These are phyloP conservation scores for Debaryomyces nepalensis DNA, from an alignment of 1,139 yeast genomes.

Conservation along the genomic window DNA sequence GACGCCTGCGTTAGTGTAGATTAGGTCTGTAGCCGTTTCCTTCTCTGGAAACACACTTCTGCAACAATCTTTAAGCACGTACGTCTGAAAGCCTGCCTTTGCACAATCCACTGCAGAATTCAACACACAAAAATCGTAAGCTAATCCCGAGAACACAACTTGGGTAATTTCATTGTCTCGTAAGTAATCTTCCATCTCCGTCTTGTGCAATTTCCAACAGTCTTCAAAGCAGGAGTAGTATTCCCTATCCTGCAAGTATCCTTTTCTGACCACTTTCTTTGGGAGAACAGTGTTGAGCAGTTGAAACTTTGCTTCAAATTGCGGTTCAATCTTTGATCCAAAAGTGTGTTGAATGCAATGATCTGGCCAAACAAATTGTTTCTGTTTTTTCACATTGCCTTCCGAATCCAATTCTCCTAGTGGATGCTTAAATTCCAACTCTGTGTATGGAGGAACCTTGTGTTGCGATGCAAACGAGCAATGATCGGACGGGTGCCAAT, in stretches of 20 bases:
- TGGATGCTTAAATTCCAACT: conserved; percentile 58
- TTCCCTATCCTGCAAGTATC: conserved; percentile 71
- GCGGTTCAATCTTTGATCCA: conserved; percentile 69
- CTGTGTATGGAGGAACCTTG: conserved; percentile 55
- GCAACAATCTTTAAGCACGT: conserved; percentile 58
- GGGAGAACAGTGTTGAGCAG: conserved; percentile 29
- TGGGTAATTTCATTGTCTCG: conserved; percentile 51
- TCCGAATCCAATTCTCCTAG: conserved; percentile 32
- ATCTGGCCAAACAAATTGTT: conserved; percentile 81
- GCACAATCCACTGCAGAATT: conserved; percentile 75
- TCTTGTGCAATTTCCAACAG: conserved; percentile 71
- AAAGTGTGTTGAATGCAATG: conserved; percentile 77
- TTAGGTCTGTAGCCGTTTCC: conserved; percentile 29
- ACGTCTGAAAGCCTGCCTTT: conserved; percentile 62
- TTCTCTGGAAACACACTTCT: conserved; percentile 42
- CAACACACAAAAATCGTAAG: conserved; percentile 83
- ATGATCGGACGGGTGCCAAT: conserved; percentile 87
- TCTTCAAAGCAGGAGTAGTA: conserved; percentile 91
- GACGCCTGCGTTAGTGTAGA: conserved; percentile 36
- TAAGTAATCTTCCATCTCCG: conserved; percentile 62
- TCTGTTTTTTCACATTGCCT: conserved; percentile 30
- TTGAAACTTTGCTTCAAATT: conserved; percentile 34
- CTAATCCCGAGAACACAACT: conserved; percentile 80
- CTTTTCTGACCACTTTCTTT: conserved; percentile 63
- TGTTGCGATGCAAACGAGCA: conserved; percentile 81